Evolutionary conservation across 2,329 filamentous ascomycete species (phyloP), one percentile per base, ranked within the genome.

Genomic region (Furcasterigmium furcatum): DNA sequence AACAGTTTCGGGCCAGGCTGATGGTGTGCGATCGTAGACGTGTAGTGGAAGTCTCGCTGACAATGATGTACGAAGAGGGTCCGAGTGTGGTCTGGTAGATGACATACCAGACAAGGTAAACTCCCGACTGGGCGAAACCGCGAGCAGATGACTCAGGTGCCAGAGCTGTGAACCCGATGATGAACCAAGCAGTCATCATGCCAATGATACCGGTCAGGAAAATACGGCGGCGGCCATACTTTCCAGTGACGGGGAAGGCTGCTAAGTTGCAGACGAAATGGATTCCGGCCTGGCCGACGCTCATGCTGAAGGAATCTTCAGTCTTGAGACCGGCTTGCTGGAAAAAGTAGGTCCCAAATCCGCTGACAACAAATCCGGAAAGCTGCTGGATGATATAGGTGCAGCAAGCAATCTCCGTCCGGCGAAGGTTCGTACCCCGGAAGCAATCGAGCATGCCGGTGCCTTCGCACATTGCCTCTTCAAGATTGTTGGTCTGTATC

Each of bases 301-400:
- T 69, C 44, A 78, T 72, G 27, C 65, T 61, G 45, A 74, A 76
- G 1, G 74, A 63, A 22, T 65, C 62, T 7, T 53, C 56, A 9
- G 63, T 55, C 4, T 52, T 51, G 20, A 79, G 58, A 7, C 75
- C 75, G 4, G 72, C 74, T 55, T 77, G 72, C 46, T 74, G 62
- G 47, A 78, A 73, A 46, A 68, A 61, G 52, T 79, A 77, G 9
- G 73, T 73, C 3, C 72, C 74, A 53, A 76, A 79, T 41, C 69
- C 68, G 19, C 74, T 74, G 55, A 80, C 74, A 3, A 72, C 69
- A 46, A 73, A 72, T 38, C 76, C 74, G 46, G 72, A 72, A 3
- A 77, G 59, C 46, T 76, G 76, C 50, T 79, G 76, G 13, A 76
- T 76, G 0, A 73, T 70, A 70, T 73, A 79, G 19, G 71, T 70